Evolutionary conservation across 495 filamentous ascomycete genomes (phyloP).

Genomic region (Penicillium desertorum): DNA sequence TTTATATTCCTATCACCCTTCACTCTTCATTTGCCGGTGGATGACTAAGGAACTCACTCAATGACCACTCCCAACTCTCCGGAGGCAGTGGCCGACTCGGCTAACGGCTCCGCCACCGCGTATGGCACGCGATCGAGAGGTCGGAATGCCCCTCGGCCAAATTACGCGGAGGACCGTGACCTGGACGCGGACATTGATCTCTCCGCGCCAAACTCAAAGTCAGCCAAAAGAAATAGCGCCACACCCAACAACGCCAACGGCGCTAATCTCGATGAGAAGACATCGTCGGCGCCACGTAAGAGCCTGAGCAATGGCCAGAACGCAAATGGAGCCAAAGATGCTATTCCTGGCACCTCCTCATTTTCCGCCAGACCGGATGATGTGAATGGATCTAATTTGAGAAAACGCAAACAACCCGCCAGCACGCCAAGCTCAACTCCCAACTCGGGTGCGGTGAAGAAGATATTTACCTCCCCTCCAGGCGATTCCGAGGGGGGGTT

Average conservation of each 20-base stretch:
- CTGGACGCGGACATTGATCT: conserved; percentile 77
- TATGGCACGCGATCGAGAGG: conserved; percentile 97
- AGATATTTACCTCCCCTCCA: conserved; percentile 49
- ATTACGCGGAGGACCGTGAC: conserved; percentile 97
- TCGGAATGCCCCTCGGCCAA: conserved; percentile 78
- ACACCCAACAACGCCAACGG: conserved; percentile 34
- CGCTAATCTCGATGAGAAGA: conserved; percentile 46
- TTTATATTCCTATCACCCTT: conserved; percentile 12
- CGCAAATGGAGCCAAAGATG: conserved; percentile 46
- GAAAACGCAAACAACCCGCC: conserved; percentile 80
- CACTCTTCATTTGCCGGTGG: conserved; percentile 16
- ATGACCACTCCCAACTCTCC: conserved; percentile 54
- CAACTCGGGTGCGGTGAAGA: conserved; percentile 36
- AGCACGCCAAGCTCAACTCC: conserved; percentile 43
- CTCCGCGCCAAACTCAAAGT: conserved; percentile 45
- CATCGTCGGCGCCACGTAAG: conserved; percentile 44
- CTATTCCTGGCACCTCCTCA: conserved; percentile 63
- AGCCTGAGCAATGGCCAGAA: conserved; percentile 41
- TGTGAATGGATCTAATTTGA: conserved; percentile 46
- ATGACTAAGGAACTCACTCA: conserved; percentile 45
- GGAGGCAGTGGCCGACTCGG: conserved; percentile 42
- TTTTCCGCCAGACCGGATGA: conserved; percentile 55
- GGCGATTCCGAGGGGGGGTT: conserved; percentile 38
- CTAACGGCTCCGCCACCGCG: conserved; percentile 55
- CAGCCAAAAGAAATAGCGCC: conserved; percentile 43